Conservation (phyloP, 2,329 filamentous ascomycete species). For the Botrytis porri region DNA sequence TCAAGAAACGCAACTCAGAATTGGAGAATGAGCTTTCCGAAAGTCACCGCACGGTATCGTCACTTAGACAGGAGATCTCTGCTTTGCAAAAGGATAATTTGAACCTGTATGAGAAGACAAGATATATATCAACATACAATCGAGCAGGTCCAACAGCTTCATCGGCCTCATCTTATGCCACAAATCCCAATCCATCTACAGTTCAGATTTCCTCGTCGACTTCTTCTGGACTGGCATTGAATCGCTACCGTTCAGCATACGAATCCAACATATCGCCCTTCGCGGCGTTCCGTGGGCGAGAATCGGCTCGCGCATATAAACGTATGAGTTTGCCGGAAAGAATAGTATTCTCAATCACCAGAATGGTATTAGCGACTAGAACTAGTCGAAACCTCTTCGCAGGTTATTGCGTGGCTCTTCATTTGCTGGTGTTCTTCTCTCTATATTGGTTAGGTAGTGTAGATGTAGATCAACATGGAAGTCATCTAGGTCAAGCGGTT, state of each 20-base stretch:
- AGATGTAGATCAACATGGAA: conserved; percentile 54
- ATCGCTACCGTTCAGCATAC: conserved; percentile 88
- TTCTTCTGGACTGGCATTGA: conserved; percentile 64
- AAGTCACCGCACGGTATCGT: conserved; percentile 75
- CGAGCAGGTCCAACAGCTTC: conserved; percentile 60
- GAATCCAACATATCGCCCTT: conserved; percentile 95
- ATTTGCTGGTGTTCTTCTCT: conserved; percentile 81
- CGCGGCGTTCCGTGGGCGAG: conserved; percentile 89
- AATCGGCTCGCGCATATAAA: conserved; percentile 85
- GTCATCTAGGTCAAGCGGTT: conserved; percentile 40
- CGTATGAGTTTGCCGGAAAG: conserved; percentile 91
- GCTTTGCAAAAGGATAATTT: conserved; percentile 95
- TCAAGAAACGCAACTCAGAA: conserved; percentile 92
- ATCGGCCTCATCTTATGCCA: conserved; percentile 62
- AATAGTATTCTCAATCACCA: conserved; percentile 83
- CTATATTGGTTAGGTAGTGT: conserved; percentile 78
- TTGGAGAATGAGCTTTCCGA: conserved; percentile 89
- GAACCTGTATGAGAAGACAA: conserved; percentile 93
- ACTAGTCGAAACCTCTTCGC: conserved; percentile 93
- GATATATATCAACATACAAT: conserved; percentile 93
- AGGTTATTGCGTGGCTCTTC: conserved; percentile 82
- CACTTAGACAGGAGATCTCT: conserved; percentile 84
- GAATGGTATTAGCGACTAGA: conserved; percentile 85
- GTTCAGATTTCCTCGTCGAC: conserved; percentile 59
- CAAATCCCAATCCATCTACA: conserved; percentile 73